Evolutionary conservation across 768 basidiomycete species (phyloP), one percentile per base, ranked within the genome.

Genomic region (Russula emetica): DNA sequence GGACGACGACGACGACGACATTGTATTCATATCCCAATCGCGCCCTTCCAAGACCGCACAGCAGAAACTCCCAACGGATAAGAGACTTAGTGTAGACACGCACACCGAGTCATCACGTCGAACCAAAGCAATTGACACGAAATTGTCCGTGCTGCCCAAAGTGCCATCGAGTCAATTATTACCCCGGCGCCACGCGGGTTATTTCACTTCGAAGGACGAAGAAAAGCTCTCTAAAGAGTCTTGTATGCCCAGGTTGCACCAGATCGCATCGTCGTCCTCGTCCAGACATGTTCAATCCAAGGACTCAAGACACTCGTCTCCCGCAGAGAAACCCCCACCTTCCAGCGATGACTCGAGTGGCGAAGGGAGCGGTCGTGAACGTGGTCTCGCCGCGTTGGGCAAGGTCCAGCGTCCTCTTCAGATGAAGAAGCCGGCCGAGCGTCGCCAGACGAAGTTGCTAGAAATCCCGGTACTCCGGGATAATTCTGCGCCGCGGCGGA

Each of bases 361-460:
- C 18, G 76, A 75, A 20, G 74, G 71, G 16, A 77, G 77, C 6
- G 76, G 72, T 2, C 73, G 77, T 7, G 74, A 74, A 51, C 76
- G 76, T 47, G 67, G 67, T 26, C 55, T 68, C 11, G 61, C 67
- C n/a, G 40, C 52, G n/a, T 56, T 68, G 20, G 64, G 55, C 11
- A 67, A 68, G 42, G 57, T 58, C 32, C 66, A 68, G 52, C 66
- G 62, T 38, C 50, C 58, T 18, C 59, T 86, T 10, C 80, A 79
- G 69, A 76, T 84, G 61, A 81, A 78, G 71, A 87, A 84, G 70
- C 78, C 77, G 7, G 71, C 74, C 34, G 81, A 85, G 72, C 82
- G 85, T 28, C 80, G 88, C 44, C 83, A 85, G 71, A 78, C 89
- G 67, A 86, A 84, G 73, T 76, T 83, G 54, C 68, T 91, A 55